Base-by-base conservation (phyloP, 2,329 filamentous ascomycete species). In the Talaromyces amestolkiae region DNA sequence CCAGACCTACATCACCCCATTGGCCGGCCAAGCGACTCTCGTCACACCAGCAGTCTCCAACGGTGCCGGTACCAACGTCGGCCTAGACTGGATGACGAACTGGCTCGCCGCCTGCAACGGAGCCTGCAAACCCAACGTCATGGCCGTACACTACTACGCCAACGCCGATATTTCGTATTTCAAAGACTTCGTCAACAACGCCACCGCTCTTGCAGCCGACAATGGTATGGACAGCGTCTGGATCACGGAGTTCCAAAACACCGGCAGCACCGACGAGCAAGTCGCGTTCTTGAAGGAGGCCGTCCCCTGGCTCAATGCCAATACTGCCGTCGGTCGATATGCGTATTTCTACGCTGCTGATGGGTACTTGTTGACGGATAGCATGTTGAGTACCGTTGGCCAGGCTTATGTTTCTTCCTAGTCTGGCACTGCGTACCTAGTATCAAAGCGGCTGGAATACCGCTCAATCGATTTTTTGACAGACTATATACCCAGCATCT, bases 61-160 rank as follows among this genome's bases (percentile, higher is more conserved):
- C 69, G 74, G 76, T 63, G 58, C 2, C 27, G 70, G 69, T 9
- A 11, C 68, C 4, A 69, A 71, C 58, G 66, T 74, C 67, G 80
- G 80, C 27, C 74, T 81, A 22, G 66, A 65, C 69, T 82, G 79
- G 78, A 74, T 82, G 69, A 66, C 73, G 41, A 66, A 68, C 2
- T 83, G 80, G 72, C 73, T 82, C 64, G 65, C 70, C 8, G 67
- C 65, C 3, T 82, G 80, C 70, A 64, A 61, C 11, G 73, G 76
- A 61, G 47, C 47, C 17, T 82, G 80, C 72, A 71, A 72, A 13
- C 69, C 81, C 65, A 73, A 76, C 58, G 79, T 76, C 65, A 71
- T 82, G 10, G 76, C 77, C 17, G 76, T 81, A 62, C 81, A 83
- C 72, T 82, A 80, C 79, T 82, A 83, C 68, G 75, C 75, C 33